Evolutionary conservation across 805 yeast species (phyloP), one percentile per base, ranked within the genome.

Genomic region (Zygoascus ofunaensis): DNA sequence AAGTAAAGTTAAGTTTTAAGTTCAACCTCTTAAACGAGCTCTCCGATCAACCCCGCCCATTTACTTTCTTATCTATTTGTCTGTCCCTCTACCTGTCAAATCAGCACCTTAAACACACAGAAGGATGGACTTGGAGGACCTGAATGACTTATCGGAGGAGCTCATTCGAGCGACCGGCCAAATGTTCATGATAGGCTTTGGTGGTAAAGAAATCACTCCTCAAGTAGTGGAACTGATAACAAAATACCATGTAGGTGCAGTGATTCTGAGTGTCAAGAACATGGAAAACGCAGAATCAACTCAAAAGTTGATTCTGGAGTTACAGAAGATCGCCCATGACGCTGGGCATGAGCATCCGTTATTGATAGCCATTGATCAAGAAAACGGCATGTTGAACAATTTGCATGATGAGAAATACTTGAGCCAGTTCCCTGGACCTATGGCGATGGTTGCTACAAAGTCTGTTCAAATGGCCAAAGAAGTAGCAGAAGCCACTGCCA

Each of bases 391-490:
- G 77, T 66, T 77, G 59, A 76, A 77, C 58, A 69, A 77, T 24
- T 61, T 78, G 38, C 73, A 72, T 54, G 82, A 78, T 55, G 67
- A 71, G 7, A 67, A 68, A 7, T 63, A 60, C 46, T 57, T 77
- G 18, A 71, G 77, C 7, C 82, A 77, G 55, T 76, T 73, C 52
- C 83, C 83, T 1, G 77, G 82, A 3, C 79, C 80, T 22, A 77
- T 78, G 82, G 81, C 79, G 2, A 57, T 77, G 19, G 74, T 76
- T 2, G 80, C 82, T 18, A 68, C 79, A 0, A 73, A 73, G 8
- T 71, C 73, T 44, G 54, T 63, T 10, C 70, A 69, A 4, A 55
- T 76, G 48, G 77, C 75, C 5, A 71, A 71, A 48, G 65, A 76
- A 36, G 72, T 76, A 2, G 71, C 72, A 45, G 68, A 71, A 36